Base-by-base conservation (phyloP, 2,329 filamentous ascomycete species). In the Penicillium sclerotiorum region DNA sequence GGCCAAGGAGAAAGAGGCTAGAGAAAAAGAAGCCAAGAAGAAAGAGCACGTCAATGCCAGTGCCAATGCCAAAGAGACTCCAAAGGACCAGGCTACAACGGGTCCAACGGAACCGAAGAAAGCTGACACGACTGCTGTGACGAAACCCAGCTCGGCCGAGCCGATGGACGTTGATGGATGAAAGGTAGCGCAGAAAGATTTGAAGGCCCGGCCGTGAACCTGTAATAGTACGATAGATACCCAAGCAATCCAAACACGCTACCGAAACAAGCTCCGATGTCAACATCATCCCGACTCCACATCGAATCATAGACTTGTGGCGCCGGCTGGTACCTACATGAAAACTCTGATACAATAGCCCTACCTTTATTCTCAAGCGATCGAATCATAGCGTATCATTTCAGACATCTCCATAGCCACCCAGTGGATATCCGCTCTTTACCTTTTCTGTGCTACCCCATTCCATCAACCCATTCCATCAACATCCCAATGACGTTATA, bases 251-350 rank as follows among this genome's bases (percentile, higher is more conserved):
- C 33, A 40, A 41, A 33, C 48, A 27, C 5, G 18, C n/a, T 28
- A 23, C 50, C 50, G 8, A 36, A 42, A 48, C 39, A 46, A 46
- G 43, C 32, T 45, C 17, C 32, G 12, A 15, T 32, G 36, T 47
- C 39, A 47, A 37, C 39, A 45, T 50, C 43, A 51, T 33, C 21
- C 20, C 23, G 33, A 18, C 48, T 40, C 38, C 47, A 53, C 39
- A 30, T 39, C 21, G 45, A 35, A 30, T 52, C 30, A 52, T 52
- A 25, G 46, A 46, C 50, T 45, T 45, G 27, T 28, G 18, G 21
- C 13, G 2, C 32, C 18, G 8, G 8, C 15, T 36, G 33, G 33
- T 36, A 36, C 33, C 33, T 36, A n/a, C 36, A 22, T 32, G 27
- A 43, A 42, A 43, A 43, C 20, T 23, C 22, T 43, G 40, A 23